Conservation (phyloP, 192 early-diverging fungal species). For the Linnemannia hyalina region DNA sequence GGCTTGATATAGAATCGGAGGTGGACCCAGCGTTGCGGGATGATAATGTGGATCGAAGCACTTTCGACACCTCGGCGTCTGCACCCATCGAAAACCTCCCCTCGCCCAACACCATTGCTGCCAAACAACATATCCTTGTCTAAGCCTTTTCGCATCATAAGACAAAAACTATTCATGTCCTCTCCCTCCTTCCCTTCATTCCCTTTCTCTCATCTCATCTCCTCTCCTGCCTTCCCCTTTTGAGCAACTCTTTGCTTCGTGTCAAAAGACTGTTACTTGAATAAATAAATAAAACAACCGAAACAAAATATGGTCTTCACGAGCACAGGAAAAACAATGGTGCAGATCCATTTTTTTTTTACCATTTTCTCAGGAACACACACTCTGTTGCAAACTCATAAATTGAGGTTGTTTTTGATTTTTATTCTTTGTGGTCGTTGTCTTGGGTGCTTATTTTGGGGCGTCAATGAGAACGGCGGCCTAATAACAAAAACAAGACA, state of each 20-base stretch:
- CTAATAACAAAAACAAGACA: neutral
- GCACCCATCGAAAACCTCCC: neutral
- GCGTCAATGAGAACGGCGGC: conserved; percentile 4
- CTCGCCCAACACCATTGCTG: neutral
- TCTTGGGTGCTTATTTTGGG: neutral
- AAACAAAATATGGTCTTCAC: neutral
- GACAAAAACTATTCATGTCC: neutral
- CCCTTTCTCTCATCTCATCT: neutral
- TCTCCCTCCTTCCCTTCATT: neutral
- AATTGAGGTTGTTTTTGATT: too few species aligned
- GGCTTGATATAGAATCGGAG: neutral
- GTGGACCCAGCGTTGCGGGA: neutral
- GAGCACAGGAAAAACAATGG: conserved; percentile 2
- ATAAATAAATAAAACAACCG: neutral
- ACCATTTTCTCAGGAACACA: too few species aligned
- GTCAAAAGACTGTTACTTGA: neutral
- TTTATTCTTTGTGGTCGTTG: neutral
- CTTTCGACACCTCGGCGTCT: neutral
- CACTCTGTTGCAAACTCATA: too few species aligned
- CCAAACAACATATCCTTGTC: neutral
- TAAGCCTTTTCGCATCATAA: neutral
- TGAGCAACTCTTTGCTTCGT: neutral
- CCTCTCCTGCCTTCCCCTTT: neutral
- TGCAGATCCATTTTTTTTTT: too few species aligned
- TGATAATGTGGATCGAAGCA: neutral